These are phyloP conservation scores for Pseudonectria foliicola DNA, from an alignment of 2,329 filamentous ascomycete genomes.

Conservation along the genomic window DNA sequence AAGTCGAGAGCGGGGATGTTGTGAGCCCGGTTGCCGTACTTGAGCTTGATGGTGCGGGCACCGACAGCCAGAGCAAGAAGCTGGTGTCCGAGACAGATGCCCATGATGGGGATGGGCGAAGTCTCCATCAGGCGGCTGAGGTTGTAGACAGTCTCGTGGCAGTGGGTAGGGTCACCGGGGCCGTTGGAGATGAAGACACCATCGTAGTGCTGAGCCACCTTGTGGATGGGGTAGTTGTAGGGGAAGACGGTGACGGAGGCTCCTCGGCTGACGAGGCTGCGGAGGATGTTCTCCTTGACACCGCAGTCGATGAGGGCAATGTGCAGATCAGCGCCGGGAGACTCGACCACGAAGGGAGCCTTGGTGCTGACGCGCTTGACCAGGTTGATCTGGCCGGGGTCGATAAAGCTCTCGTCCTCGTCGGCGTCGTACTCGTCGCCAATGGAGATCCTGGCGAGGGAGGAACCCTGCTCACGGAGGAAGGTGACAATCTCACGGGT, in stretches of 20 bases:
- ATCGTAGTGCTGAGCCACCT: constrained; percentile 95
- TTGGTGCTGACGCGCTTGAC: constrained; percentile 97
- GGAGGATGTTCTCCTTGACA: constrained; percentile 99
- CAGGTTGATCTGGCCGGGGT: constrained; percentile 93
- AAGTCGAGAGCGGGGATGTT: constrained; percentile 95
- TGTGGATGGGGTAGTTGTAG: constrained; percentile 95
- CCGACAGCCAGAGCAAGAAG: constrained; percentile 84
- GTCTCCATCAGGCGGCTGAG: constrained; percentile 84
- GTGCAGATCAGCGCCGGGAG: constrained; percentile 75
- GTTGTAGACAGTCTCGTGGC: constrained; percentile 89
- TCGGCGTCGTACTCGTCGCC: constrained; percentile 98
- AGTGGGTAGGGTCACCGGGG: constrained; percentile 95
- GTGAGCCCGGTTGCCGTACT: constrained; percentile 98
- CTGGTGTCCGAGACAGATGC: constrained; percentile 96
- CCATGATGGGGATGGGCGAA: constrained; percentile 89
- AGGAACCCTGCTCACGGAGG: constrained; percentile 93
- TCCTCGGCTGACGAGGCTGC: constrained; percentile 84
- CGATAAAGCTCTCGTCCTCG: constrained; percentile 91
- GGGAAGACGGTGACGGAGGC: constrained; percentile 92
- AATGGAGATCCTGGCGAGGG: constrained; percentile 86
- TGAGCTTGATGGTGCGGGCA: constrained; percentile 89
- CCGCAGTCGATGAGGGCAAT: constrained; percentile 95
- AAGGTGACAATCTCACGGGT: constrained; percentile 94
- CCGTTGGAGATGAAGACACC: constrained; percentile 99
- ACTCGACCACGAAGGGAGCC: constrained; percentile 91